phyloP scores from a whole-genome alignment of 1,139 yeast genomes.

The Protomyces gravidus region DNA sequence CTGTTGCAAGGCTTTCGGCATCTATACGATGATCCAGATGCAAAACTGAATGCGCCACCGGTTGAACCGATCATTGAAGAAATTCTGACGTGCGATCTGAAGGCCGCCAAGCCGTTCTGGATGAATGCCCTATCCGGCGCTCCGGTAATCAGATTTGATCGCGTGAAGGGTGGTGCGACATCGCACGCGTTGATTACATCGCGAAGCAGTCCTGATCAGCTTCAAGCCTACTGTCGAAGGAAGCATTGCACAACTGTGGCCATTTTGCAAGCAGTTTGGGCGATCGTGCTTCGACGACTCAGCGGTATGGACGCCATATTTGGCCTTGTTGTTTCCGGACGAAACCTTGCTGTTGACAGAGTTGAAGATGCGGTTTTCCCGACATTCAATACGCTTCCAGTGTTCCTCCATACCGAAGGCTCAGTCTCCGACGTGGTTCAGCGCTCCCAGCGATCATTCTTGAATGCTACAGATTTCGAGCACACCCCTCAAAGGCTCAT shows the following conservation, averaged over 20 bases:
- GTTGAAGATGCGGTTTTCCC: slow-evolving; percentile 33
- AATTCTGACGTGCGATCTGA: slow-evolving; percentile 2
- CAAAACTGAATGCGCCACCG: neutral
- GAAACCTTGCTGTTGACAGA: slow-evolving; percentile 28
- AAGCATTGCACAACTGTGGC: slow-evolving; percentile 32
- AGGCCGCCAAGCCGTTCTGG: slow-evolving; percentile 15
- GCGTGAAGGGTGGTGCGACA: neutral
- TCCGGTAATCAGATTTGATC: neutral
- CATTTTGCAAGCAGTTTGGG: slow-evolving; percentile 34
- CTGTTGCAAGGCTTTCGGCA: slow-evolving; percentile 30
- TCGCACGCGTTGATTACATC: neutral
- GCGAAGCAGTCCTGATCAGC: neutral
- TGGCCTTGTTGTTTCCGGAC: slow-evolving; percentile 34
- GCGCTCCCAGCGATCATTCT: slow-evolving; percentile 27
- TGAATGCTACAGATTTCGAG: slow-evolving; percentile 28
- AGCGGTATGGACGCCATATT: slow-evolving; percentile 29
- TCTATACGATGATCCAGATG: neutral
- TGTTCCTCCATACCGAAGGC: slow-evolving; percentile 23
- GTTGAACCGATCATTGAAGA: slow-evolving; percentile 1
- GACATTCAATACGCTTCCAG: slow-evolving; percentile 35
- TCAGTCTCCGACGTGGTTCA: slow-evolving; percentile 13
- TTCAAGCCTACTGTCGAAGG: neutral
- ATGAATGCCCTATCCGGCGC: neutral
- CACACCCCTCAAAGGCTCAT: slow-evolving; percentile 34
- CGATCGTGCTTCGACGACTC: slow-evolving; percentile 22